A percentile compares a stretch with the other conserved stretches of the same genome.
Evolutionary conservation across 768 basidiomycete species (phyloP).

Genomic region (Hygrophorus pudorinus): DNA sequence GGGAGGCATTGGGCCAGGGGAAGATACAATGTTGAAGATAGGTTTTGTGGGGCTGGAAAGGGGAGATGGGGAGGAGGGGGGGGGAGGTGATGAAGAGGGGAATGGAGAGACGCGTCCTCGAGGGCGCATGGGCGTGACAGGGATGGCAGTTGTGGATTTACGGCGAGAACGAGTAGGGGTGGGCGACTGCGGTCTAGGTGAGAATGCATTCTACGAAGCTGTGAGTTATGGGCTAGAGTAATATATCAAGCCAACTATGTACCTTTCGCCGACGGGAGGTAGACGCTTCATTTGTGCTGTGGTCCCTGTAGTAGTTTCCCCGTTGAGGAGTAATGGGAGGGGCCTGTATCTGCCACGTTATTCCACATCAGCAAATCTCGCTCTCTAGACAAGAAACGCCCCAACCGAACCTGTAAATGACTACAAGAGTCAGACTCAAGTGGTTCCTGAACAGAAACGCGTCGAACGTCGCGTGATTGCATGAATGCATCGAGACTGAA

Average conservation of each 20-base stretch:
- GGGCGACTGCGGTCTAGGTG: conserved; percentile 26
- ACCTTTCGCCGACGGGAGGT: conserved; percentile 21
- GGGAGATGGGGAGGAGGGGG: conserved; percentile 38
- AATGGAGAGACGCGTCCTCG: conserved; percentile 35
- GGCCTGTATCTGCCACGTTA: conserved; percentile 12
- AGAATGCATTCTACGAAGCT: conserved; percentile 1
- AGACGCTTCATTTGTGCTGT: conserved; percentile 27
- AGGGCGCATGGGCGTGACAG: conserved; percentile 42
- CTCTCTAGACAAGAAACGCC: conserved; percentile 14
- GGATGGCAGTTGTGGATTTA: conserved; percentile 21
- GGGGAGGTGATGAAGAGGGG: conserved; percentile 52
- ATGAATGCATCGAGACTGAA: conserved; percentile 39
- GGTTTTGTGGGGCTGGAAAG: conserved; percentile 51
- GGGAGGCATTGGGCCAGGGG: conserved; percentile 68
- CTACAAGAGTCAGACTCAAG: conserved; percentile 20
- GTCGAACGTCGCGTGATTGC: conserved; percentile 47
- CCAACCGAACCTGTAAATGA: conserved; percentile 31
- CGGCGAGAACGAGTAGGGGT: neutral
- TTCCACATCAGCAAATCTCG: conserved; percentile 9
- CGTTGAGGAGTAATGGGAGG: conserved; percentile 50
- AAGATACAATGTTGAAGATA: conserved; percentile 70
- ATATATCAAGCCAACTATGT: conserved; percentile 4
- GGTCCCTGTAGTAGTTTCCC: conserved; percentile 52
- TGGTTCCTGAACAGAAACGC: conserved; percentile 21
- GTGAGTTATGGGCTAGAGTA: neutral